Percentiles rank a stretch among this genome's conserved stretches.
Evolutionary conservation across 345 rosid species (phyloP).

Genomic region (Balakata baccata): DNA sequence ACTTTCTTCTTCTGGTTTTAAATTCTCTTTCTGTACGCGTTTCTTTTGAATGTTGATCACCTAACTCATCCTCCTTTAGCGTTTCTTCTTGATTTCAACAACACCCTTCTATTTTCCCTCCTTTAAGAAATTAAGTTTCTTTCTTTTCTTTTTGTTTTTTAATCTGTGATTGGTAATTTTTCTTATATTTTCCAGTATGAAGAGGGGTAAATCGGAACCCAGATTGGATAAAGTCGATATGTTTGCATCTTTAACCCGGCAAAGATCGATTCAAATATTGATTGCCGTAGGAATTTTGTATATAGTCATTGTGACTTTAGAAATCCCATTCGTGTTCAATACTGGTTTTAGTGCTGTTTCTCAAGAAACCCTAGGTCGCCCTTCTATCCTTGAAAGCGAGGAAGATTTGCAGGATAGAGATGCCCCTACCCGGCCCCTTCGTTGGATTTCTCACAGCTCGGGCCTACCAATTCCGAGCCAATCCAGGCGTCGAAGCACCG

Average conservation of each 20-base stretch:
- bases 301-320: conserved; percentile 56
- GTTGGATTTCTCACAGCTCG: conserved; percentile 40
- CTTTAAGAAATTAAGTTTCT: neutral
- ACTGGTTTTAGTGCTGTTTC: conserved; percentile 47
- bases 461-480: conserved; percentile 29
- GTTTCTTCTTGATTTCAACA: neutral
- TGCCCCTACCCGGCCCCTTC: conserved; percentile 59
- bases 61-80: too few species aligned
- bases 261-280: conserved; percentile 66
- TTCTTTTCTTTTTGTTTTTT: neutral
- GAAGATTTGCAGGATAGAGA: conserved; percentile 35
- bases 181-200: conserved; percentile 34
- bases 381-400: conserved; percentile 48
- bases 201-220: conserved; percentile 45
- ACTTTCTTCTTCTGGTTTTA: neutral
- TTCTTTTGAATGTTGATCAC: neutral
- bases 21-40: neutral
- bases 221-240: conserved; percentile 45
- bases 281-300: conserved; percentile 54
- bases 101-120: neutral
- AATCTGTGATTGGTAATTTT: neutral
- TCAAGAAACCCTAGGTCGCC: conserved; percentile 42
- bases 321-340: conserved; percentile 72
- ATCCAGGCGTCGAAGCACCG: neutral
- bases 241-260: conserved; percentile 47